Percentiles rank a stretch among this genome's conserved stretches.
Conservation (phyloP, 345 rosid genomes). For the Rhizophora apiculata region DNA sequence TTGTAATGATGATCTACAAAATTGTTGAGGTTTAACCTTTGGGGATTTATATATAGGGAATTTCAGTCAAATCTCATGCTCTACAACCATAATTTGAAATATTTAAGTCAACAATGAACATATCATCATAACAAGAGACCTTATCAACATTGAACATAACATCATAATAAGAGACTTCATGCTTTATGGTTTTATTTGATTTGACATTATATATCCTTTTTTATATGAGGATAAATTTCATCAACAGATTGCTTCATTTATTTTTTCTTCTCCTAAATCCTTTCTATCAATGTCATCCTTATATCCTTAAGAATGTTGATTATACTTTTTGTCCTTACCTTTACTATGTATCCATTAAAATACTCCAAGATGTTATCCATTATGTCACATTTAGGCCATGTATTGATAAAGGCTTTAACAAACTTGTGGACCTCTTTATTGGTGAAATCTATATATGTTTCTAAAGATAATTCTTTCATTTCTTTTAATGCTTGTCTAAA, state of each 20-base stretch:
- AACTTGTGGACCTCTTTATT: background rate
- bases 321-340: background rate
- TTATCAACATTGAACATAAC: background rate
- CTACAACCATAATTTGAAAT: no score
- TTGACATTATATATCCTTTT: rapidly evolving
- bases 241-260: background rate
- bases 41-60: no score
- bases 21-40: no score
- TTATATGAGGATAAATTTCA: background rate
- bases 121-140: no score
- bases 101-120: no score
- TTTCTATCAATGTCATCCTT: background rate
- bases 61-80: no score
- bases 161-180: background rate
- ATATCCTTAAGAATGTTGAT: background rate
- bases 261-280: background rate
- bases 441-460: background rate
- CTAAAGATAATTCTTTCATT: background rate
- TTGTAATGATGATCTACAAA: no score
- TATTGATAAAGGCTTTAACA: background rate
- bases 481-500: background rate
- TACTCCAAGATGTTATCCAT: background rate
- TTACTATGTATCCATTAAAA: background rate
- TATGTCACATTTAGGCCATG: background rate
- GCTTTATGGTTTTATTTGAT: background rate